A percentile compares a stretch with the other conserved stretches of the same genome.
Evolutionary conservation across 2,329 filamentous ascomycete species (phyloP).

Genomic region (Bipolaris cookei): DNA sequence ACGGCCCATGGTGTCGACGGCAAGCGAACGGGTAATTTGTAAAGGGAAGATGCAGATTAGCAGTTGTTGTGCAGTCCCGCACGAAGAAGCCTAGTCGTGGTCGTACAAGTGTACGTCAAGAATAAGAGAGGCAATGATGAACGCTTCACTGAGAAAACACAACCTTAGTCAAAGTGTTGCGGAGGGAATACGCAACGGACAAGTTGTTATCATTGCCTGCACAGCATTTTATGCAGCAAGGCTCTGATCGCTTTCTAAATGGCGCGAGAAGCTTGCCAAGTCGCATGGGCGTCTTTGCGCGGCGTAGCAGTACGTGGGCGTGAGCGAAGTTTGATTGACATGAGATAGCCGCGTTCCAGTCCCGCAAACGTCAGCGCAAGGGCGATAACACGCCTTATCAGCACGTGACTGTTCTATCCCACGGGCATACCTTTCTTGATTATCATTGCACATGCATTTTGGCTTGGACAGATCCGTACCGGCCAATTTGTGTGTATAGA

Average conservation of each 20-base stretch:
- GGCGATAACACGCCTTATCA: constrained; percentile 16
- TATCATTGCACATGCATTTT: not conserved
- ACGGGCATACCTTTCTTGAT: not conserved
- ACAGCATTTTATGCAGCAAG: constrained; percentile 4
- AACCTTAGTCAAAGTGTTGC: constrained; percentile 14
- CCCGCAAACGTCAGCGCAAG: constrained; percentile 14
- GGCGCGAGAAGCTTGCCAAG: not conserved
- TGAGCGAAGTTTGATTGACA: constrained; percentile 12
- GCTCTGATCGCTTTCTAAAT: not conserved
- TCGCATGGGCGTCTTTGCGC: not conserved
- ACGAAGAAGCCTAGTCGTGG: constrained; percentile 7
- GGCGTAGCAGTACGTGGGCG: constrained; percentile 1
- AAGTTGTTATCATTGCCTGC: constrained; percentile 9
- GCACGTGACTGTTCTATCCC: constrained; percentile 18
- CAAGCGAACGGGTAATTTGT: constrained; percentile 10
- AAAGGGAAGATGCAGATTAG: constrained; percentile 13
- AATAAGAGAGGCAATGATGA: constrained; percentile 5
- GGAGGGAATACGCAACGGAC: constrained; percentile 23
- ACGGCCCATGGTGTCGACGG: constrained; percentile 41
- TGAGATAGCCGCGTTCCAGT: constrained; percentile 11
- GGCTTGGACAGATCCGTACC: not conserved
- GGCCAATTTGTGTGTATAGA: too few species aligned
- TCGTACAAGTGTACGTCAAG: constrained; percentile 11
- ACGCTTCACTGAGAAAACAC: constrained; percentile 4
- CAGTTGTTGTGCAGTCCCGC: constrained; percentile 12